These are phyloP conservation scores for Yueomyces sp. DNA, from an alignment of 805 yeast genomes.

Conservation along the genomic window DNA sequence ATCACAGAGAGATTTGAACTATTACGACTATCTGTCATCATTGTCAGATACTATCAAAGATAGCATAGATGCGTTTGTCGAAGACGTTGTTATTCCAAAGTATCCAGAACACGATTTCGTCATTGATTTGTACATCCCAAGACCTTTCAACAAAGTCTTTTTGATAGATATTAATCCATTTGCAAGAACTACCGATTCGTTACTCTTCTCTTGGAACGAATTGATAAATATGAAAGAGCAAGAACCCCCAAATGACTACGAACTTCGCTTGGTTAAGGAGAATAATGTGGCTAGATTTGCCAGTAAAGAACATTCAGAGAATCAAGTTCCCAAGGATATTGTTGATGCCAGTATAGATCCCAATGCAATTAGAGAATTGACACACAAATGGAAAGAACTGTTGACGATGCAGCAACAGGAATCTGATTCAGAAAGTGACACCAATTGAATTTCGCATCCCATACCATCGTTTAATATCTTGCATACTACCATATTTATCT, in stretches of 20 bases:
- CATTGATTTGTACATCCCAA: constrained; percentile 72
- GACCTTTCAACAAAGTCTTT: constrained; percentile 52
- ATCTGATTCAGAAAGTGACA: constrained; percentile 4
- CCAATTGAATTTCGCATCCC: no score
- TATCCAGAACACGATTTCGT: constrained; percentile 49
- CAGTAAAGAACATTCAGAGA: constrained; percentile 72
- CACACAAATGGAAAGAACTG: constrained; percentile 43
- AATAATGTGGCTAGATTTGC: constrained; percentile 67
- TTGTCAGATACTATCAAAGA: constrained; percentile 35
- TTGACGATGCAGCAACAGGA: constrained; percentile 17
- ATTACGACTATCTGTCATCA: constrained; percentile 53
- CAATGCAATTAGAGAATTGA: constrained; percentile 53
- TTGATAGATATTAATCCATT: constrained; percentile 84
- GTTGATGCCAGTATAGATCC: constrained; percentile 72
- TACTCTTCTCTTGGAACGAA: constrained; percentile 79
- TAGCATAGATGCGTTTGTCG: constrained; percentile 42
- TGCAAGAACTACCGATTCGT: constrained; percentile 61
- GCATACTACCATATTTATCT: no score
- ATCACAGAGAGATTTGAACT: constrained; percentile 78
- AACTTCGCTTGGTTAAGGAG: constrained; percentile 53
- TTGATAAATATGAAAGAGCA: constrained; percentile 24
- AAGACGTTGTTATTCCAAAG: constrained; percentile 30
- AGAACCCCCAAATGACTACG: constrained; percentile 24
- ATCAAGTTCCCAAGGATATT: constrained; percentile 83
- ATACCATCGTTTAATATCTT: no score